Evolutionary conservation across 805 yeast genomes (phyloP).

Genomic region (Candida dendrica): DNA sequence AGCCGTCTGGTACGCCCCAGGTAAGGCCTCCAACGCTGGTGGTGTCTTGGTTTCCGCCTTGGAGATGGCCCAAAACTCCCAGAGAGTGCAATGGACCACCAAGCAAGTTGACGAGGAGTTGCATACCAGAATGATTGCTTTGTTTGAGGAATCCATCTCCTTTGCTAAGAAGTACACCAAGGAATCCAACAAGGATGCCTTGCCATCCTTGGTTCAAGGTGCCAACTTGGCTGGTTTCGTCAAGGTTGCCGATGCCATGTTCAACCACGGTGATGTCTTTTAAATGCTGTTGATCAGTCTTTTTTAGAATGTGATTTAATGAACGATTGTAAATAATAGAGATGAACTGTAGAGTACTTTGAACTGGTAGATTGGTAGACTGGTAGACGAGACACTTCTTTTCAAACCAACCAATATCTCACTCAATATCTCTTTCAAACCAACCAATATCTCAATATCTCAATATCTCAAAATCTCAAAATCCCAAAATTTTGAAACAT

Average conservation of each 20-base stretch:
- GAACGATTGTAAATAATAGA: too few relatives aligned
- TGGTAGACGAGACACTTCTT: too few relatives aligned
- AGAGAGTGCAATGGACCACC: slow-evolving; percentile 81
- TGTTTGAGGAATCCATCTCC: slow-evolving; percentile 87
- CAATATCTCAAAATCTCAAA: too few relatives aligned
- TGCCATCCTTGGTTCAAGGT: slow-evolving; percentile 96
- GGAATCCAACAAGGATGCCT: slow-evolving; percentile 53
- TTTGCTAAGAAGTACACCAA: slow-evolving; percentile 78
- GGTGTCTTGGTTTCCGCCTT: slow-evolving; percentile 98
- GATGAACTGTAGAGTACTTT: too few relatives aligned
- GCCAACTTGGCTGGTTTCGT: slow-evolving; percentile 99
- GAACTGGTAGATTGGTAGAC: too few relatives aligned
- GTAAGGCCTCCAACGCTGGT: slow-evolving; percentile 99
- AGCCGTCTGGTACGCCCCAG: slow-evolving; percentile 97
- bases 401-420: too few relatives aligned
- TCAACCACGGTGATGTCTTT: slow-evolving; percentile 83
- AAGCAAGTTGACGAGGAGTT: slow-evolving; percentile 91
- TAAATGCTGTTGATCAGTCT: slow-evolving; percentile 9
- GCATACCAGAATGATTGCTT: slow-evolving; percentile 85
- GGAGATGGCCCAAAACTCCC: slow-evolving; percentile 99
- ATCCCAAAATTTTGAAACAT: too few relatives aligned
- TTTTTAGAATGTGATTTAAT: background rate
- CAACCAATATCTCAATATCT: too few relatives aligned
- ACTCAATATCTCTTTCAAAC: too few relatives aligned
- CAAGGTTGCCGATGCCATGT: slow-evolving; percentile 98